phyloP scores from a whole-genome alignment of 2,329 filamentous ascomycete genomes.

The Fonsecaea pugnacius region DNA sequence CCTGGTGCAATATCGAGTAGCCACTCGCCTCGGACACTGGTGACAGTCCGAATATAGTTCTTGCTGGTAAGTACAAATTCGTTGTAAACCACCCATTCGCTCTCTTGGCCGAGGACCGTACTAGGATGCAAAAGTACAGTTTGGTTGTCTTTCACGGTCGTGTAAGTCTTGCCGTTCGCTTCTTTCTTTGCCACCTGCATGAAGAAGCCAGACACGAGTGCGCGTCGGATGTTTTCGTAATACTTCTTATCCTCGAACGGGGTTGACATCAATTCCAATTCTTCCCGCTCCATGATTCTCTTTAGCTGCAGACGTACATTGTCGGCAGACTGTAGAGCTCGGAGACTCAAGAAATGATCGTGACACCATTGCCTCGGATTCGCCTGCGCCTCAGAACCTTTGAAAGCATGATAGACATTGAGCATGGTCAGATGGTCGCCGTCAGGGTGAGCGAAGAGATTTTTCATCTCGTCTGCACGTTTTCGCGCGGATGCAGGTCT shows the following conservation, averaged over 20 bases:
- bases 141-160: slow-evolving; percentile 96
- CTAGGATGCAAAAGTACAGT: slow-evolving; percentile 90
- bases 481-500: slow-evolving; percentile 84
- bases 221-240: slow-evolving; percentile 94
- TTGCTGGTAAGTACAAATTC: slow-evolving; percentile 98
- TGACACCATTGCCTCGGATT: slow-evolving; percentile 93
- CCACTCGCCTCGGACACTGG: slow-evolving; percentile 91
- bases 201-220: slow-evolving; percentile 93
- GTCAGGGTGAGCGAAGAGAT: slow-evolving; percentile 86
- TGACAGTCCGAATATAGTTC: slow-evolving; percentile 96
- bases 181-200: slow-evolving; percentile 99
- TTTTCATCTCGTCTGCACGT: slow-evolving; percentile 96
- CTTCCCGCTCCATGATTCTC: slow-evolving; percentile 94
- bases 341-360: slow-evolving; percentile 90
- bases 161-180: slow-evolving; percentile 83
- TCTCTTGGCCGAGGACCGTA: slow-evolving; percentile 83
- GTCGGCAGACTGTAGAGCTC: slow-evolving; percentile 88
- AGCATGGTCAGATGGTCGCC: slow-evolving; percentile 95
- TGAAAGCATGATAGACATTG: slow-evolving; percentile 98
- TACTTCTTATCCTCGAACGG: slow-evolving; percentile 95
- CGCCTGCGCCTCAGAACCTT: slow-evolving; percentile 68
- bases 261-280: slow-evolving; percentile 83
- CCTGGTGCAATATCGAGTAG: slow-evolving; percentile 88
- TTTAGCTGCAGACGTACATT: slow-evolving; percentile 90
- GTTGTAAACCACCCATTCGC: slow-evolving; percentile 97